phyloP scores from a whole-genome alignment of 768 basidiomycete species.

The Sporobolomyces roseus region DNA sequence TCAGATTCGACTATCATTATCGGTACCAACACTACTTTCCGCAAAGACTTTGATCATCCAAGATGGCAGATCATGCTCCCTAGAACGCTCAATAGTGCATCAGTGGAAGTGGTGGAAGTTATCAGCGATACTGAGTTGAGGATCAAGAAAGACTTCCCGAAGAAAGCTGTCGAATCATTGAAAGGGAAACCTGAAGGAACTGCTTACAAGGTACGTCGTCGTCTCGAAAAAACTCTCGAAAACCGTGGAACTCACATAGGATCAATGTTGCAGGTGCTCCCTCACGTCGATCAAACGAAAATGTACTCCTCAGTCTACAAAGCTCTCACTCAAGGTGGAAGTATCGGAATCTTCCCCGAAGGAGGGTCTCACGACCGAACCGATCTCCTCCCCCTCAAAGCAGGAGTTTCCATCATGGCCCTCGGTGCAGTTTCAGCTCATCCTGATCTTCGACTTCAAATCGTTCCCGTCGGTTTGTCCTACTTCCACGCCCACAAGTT shows the following conservation, averaged over 20 bases:
- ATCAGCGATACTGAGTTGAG: constrained; percentile 79
- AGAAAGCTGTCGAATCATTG: constrained; percentile 69
- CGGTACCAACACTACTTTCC: constrained; percentile 77
- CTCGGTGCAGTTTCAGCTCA: constrained; percentile 94
- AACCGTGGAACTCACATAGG: not conserved
- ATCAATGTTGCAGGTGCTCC: constrained; percentile 54
- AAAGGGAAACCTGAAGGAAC: constrained; percentile 61
- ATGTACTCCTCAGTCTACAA: constrained; percentile 94
- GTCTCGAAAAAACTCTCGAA: not conserved
- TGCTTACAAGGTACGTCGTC: constrained; percentile 45
- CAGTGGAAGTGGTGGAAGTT: constrained; percentile 81
- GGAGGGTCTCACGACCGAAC: constrained; percentile 98
- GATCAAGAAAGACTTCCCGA: constrained; percentile 81
- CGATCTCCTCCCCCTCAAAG: constrained; percentile 91
- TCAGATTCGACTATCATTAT: constrained; percentile 75
- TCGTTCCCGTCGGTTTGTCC: constrained; percentile 64
- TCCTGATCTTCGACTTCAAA: constrained; percentile 77
- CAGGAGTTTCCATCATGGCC: constrained; percentile 96
- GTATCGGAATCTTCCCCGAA: constrained; percentile 97
- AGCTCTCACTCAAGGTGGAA: constrained; percentile 74
- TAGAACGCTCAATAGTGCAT: constrained; percentile 67
- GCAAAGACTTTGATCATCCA: constrained; percentile 61
- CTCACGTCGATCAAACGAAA: constrained; percentile 85
- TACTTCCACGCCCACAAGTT: constrained; percentile 79
- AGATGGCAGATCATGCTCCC: constrained; percentile 83